These are phyloP conservation scores for Lachancea dasiensis DNA, from an alignment of 805 yeast species.

Conservation along the genomic window DNA sequence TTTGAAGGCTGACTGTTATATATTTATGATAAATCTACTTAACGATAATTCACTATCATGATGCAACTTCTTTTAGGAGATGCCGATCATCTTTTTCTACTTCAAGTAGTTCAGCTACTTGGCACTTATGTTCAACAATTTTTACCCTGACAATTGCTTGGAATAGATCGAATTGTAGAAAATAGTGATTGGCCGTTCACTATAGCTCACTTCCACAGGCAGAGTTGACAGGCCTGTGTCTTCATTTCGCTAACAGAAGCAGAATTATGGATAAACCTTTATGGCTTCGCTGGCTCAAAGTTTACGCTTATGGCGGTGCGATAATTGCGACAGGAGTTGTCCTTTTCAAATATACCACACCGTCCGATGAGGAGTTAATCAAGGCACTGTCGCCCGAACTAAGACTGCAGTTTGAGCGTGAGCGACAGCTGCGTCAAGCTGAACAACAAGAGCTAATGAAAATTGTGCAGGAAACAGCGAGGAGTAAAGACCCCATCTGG, in stretches of 20 bases:
- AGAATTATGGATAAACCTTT: slow-evolving; percentile 36
- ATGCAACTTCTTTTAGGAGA: too few species aligned
- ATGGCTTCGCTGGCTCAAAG: slow-evolving; percentile 56
- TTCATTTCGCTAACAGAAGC: not conserved
- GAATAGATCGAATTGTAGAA: not conserved
- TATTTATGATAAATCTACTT: slow-evolving; percentile 5
- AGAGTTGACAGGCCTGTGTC: not conserved
- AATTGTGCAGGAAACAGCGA: slow-evolving; percentile 56
- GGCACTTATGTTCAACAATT: too few species aligned
- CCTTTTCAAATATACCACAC: slow-evolving; percentile 67
- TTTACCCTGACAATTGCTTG: slow-evolving; percentile 3
- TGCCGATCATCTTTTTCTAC: too few species aligned
- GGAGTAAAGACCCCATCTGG: slow-evolving; percentile 77
- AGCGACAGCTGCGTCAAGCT: slow-evolving; percentile 51
- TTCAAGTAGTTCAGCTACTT: too few species aligned
- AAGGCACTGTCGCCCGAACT: slow-evolving; percentile 77
- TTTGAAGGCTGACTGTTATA: not conserved
- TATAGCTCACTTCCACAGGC: not conserved
- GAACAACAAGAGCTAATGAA: slow-evolving; percentile 69
- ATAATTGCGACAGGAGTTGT: slow-evolving; percentile 70
- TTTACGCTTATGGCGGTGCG: slow-evolving; percentile 54
- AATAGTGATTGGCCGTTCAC: not conserved
- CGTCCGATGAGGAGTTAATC: slow-evolving; percentile 77
- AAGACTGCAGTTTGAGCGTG: slow-evolving; percentile 64
- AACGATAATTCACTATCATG: too few species aligned